Evolutionary conservation across 257 asterid species (phyloP), one percentile per base, ranked within the genome.

Genomic region (Prunella vulgaris): DNA sequence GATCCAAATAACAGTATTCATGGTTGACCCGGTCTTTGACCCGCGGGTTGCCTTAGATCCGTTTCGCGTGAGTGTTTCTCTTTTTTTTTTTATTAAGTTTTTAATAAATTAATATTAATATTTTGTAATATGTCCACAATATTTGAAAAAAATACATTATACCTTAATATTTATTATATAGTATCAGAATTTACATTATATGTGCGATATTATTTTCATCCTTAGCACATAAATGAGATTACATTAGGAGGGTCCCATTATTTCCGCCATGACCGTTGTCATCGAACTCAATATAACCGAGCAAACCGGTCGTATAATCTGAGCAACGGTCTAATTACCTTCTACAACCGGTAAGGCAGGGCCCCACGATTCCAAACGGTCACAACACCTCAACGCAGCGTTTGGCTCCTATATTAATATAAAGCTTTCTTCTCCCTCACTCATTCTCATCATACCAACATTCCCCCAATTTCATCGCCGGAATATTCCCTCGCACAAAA

Each of bases 301-400:
- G 22, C 28, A 48, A 71, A 68, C 77, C 77, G 79, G 79, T 81
- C 13, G 54, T 3, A 1, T 17, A 2, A 49, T 24, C 10, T 7
- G 25, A 24, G 18, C 21, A 85, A 82, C 91, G 92, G 86, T 77
- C 64, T 61, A 56, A 68, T 79, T 21, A 62, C 72, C 61, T 59
- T 15, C 30, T 48, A 30, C 32, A 70, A 17, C 60, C 58, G 33
- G 73, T 46, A 59, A 10, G 24, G 44, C 5, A 1, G 52, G 71
- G 35, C 27, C 71, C 78, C 76, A 52, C 61, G 7, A 20, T 7
- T 13, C 73, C 52, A 83, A 88, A 86, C 90, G 86, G 89, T 81
- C 82, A 69, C 62, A 66, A 71, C 18, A 7, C 75, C 72, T 62
- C 15, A 65, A 80, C 75, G 75, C 86, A 81, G 76, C 93, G 83